Conservation (phyloP, 2,329 filamentous ascomycete genomes). For the Aureobasidium sp. region DNA sequence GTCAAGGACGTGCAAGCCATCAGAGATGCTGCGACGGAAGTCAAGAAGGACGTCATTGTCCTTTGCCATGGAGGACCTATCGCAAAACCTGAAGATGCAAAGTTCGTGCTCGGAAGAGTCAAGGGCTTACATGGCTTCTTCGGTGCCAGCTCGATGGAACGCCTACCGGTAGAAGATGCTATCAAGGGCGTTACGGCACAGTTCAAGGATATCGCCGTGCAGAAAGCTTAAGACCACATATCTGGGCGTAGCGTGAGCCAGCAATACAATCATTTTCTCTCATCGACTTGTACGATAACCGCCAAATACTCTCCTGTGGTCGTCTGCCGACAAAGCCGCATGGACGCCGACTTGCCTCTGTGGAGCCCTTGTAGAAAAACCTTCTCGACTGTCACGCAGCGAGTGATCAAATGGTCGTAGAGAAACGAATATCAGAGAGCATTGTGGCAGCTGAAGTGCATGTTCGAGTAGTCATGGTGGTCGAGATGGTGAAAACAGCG, state of each 20-base stretch:
- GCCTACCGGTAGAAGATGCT: conserved; percentile 58
- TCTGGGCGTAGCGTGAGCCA: background rate
- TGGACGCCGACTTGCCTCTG: too few relatives aligned
- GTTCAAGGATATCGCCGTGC: conserved; percentile 36
- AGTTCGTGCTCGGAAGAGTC: conserved; percentile 52
- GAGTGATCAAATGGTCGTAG: too few relatives aligned
- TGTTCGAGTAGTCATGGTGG: background rate
- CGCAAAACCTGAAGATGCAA: conserved; percentile 53
- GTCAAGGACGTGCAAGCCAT: conserved; percentile 55
- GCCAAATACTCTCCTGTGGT: too few relatives aligned
- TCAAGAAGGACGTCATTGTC: conserved; percentile 53
- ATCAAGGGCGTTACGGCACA: conserved; percentile 49
- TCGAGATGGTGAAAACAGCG: background rate
- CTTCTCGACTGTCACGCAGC: too few relatives aligned
- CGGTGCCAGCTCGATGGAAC: conserved; percentile 61
- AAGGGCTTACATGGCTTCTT: conserved; percentile 61
- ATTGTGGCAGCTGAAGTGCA: background rate
- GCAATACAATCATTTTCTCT: background rate
- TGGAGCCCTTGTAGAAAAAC: too few relatives aligned
- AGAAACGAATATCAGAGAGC: too few relatives aligned
- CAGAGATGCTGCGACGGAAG: conserved; percentile 47
- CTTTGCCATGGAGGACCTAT: conserved; percentile 65
- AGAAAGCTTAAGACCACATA: background rate
- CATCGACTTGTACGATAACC: too few relatives aligned
- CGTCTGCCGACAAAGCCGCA: too few relatives aligned